Conservation (phyloP, 176 grass and related monocot species). For the Tuctoria greenei region DNA sequence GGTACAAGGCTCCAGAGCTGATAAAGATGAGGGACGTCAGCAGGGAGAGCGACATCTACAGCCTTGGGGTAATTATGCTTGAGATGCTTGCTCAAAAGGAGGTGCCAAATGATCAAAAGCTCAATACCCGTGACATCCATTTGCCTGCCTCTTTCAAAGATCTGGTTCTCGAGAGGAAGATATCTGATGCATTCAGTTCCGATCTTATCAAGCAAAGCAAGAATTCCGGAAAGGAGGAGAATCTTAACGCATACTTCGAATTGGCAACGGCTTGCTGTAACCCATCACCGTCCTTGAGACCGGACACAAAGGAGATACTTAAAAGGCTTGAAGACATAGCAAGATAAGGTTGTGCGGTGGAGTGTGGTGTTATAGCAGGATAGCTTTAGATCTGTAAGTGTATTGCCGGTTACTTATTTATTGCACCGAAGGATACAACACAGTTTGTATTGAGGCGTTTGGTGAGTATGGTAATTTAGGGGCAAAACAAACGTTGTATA, state of each 20-base stretch:
- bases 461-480: slow-evolving; percentile 1
- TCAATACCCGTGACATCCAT: slow-evolving; percentile 55
- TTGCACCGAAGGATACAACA: slow-evolving; percentile 20
- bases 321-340: slow-evolving; percentile 63
- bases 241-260: slow-evolving; percentile 48
- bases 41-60: slow-evolving; percentile 74
- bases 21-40: slow-evolving; percentile 76
- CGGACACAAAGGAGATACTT: slow-evolving; percentile 56
- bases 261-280: slow-evolving; percentile 65
- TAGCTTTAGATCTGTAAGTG: slow-evolving; percentile 36
- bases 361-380: slow-evolving; percentile 16
- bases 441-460: slow-evolving; percentile 8
- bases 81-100: slow-evolving; percentile 91
- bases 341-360: slow-evolving; percentile 13
- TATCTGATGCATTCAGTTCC: slow-evolving; percentile 56
- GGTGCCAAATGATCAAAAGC: slow-evolving; percentile 8
- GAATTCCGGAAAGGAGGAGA: slow-evolving; percentile 48
- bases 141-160: slow-evolving; percentile 66
- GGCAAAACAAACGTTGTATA: slow-evolving; percentile 27
- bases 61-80: slow-evolving; percentile 71
- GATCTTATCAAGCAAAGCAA: slow-evolving; percentile 55
- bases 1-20: slow-evolving; percentile 85
- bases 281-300: slow-evolving; percentile 72
- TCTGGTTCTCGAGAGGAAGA: slow-evolving; percentile 74
- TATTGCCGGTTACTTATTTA: slow-evolving; percentile 7